Evolutionary conservation across 495 filamentous ascomycete species (phyloP), one percentile per base, ranked within the genome.

Genomic region (Xylaria longipes): DNA sequence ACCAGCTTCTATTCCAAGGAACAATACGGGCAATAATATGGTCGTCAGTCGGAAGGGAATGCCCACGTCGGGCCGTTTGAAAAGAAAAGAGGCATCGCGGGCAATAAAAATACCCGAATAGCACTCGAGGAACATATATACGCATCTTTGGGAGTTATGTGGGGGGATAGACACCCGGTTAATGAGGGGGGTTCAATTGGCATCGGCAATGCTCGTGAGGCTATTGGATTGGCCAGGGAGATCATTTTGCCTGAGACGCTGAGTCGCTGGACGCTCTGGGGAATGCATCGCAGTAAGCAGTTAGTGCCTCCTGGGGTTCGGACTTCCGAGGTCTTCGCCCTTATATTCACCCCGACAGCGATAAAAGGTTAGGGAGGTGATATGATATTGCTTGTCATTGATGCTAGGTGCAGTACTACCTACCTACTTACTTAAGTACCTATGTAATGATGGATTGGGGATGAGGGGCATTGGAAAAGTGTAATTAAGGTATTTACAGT

Each of bases 101-200:
- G 54, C 66, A 69, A 69, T 69, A 61, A 69, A 69, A 69, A 69
- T 6, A 3, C 37, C 66, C 66, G 66, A 61, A 61, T 17, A 57
- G 15, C 15, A 37, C 37, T 60, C 8, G 39, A 63, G 57, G 15
- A 60, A 35, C 3, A 74, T 60, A 57, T 60, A 54, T 52, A 5
- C 48, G 33, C 33, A n/a, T 57, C 58, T 68, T 62, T 72, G 67
- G 65, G 72, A 54, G 54, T 72, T 60, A 57, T 46, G 76, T 74
- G 72, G 74, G 74, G 71, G 52, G 17, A n/a, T 45, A 70, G 67
- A 76, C 72, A 76, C 70, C 76, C 76, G 76, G 74, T 63, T 76
- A 78, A 78, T 78, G 76, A 78, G 76, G 74, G 76, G 76, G 29
- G 31, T 14, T 60, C 63, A 71, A 70, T 65, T 62, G 71, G 12